Evolutionary conservation across 495 filamentous ascomycete species (phyloP), one percentile per base, ranked within the genome.

Genomic region (Penicillium arizonense): DNA sequence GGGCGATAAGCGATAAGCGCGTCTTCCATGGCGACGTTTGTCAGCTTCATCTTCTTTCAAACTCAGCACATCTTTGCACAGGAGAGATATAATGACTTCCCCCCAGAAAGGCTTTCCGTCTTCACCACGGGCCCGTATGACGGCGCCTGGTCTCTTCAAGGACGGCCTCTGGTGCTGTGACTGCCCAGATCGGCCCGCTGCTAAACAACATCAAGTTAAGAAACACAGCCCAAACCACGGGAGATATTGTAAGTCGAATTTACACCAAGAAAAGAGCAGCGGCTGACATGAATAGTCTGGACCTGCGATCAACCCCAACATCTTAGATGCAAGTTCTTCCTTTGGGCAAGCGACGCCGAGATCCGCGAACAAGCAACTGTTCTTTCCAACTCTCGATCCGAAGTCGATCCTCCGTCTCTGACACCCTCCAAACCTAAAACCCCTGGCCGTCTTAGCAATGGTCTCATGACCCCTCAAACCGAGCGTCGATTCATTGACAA

Each of bases 141-240:
- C 44, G 12, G 64, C 69, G 3, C 72, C 74, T 20, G 85, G 85
- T 7, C 65, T 79, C 13, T 84, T 85, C 61, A 64, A 68, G 39
- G 74, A 83, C 56, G 78, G 76, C 0, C 61, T 74, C 36, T 86
- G 83, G 83, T 69, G 76, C 54, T 88, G 88, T 59, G 83, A 90
- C 53, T 91, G 89, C 63, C 67, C 74, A 7, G 82, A 82, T 13
- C 81, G 84, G 8, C 76, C 81, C 1, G 79, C 79, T 7, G 88
- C 87, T 0, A 62, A 75, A 12, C 79, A 78, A 13, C 76, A 84
- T 40, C 76, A 82, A 54, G 81, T 82, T 5, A 88, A 81, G 62
- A 91, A 88, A 52, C 77, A 80, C n/a, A 79, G 82, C 0, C 60
- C 66, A 35, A 90, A 91, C 59, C 74, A 84, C 47, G 84, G 85